Evolutionary conservation across 2,329 filamentous ascomycete genomes (phyloP).

Genomic region (Zasmidium angulare): DNA sequence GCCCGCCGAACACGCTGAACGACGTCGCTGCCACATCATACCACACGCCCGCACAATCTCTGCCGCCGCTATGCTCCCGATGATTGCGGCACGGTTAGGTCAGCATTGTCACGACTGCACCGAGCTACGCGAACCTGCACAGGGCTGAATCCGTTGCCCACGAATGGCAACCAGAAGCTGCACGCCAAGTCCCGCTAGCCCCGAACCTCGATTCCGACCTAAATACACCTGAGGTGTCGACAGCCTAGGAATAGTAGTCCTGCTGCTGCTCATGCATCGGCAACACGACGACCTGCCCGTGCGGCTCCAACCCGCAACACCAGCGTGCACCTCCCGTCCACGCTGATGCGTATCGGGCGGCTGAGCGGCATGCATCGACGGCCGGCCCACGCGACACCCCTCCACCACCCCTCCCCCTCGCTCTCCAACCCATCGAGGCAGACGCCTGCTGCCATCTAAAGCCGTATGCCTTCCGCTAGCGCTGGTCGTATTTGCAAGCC

Average conservation of each 20-base stretch:
- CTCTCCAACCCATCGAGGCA: background rate
- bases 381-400: background rate
- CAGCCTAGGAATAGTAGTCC: conserved; percentile 4
- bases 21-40: too few species aligned
- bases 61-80: background rate
- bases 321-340: background rate
- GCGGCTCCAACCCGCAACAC: background rate
- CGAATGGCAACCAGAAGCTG: conserved; percentile 4
- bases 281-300: background rate
- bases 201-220: background rate
- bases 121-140: background rate
- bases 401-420: too few species aligned
- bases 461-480: conserved; percentile 6
- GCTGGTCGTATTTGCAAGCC: conserved; percentile 15
- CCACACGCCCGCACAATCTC: too few species aligned
- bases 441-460: background rate
- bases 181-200: background rate
- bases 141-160: conserved; percentile 9
- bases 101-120: background rate
- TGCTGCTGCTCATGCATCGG: conserved; percentile 2
- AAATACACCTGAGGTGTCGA: background rate
- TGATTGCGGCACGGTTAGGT: background rate
- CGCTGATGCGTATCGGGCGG: background rate
- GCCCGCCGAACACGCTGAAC: too few species aligned
- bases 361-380: background rate